Evolutionary conservation across 2,329 filamentous ascomycete genomes (phyloP), one percentile per base, ranked within the genome.

Genomic region (Beauveria sp.): DNA sequence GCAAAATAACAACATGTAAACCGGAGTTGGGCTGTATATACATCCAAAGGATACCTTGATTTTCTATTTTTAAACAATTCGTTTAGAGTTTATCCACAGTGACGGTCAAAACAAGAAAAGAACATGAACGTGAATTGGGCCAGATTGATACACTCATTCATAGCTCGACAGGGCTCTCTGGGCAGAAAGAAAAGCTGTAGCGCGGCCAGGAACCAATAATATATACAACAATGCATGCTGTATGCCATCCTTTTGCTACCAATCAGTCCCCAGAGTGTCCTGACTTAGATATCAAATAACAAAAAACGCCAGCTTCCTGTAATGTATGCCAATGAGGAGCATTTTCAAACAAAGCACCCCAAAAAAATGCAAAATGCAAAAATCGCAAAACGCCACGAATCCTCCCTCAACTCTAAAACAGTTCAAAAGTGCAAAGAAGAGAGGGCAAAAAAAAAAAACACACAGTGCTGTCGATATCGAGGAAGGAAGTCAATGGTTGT

Each of bases 1-100:
- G 41, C 34, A 47, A 57, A 52, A 50, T 16, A 47, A 43, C 44
- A 53, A 53, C 50, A 54, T 61, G 58, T 55, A 55, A 55, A 61
- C 43, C 41, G 58, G 58, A 61, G 58, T 61, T 61, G 22, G 58
- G 58, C 44, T 61, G 60, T 61, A 61, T 24, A 61, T 61, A 61
- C 40, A 56, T 40, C 7, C 53, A 62, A 64, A 62, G 50, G 50
- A 63, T 60, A 55, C 46, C 47, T 59, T 34, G 61, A 41, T 51
- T 56, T 52, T 51, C 48, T 37, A 20, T 26, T 52, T 40, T 28
- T 40, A 12, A 18, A 40, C n/a, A 10, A 41, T 18, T 37, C n/a
- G 4, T 2, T 3, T 2, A 5, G 30, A 34, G 12, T 34, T 34
- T 18, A 34, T 55, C 22, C 26, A 24, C 26, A 37, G n/a, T 26